Evolutionary conservation across 805 yeast species (phyloP).

Genomic region (Wickerhamomyces alni): DNA sequence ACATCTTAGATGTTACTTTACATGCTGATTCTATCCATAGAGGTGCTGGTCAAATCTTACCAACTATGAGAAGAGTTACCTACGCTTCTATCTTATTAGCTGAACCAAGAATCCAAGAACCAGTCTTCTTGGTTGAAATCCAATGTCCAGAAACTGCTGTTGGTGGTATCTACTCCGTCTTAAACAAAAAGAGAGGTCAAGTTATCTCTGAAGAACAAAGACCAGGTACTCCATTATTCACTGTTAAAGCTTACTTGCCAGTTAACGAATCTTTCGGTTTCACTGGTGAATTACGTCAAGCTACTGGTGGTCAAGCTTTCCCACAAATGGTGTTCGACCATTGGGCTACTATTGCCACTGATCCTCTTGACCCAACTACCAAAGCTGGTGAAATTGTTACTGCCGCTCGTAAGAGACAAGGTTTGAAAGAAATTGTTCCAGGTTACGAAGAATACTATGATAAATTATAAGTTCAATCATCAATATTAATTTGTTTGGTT

Average conservation of each 20-base stretch:
- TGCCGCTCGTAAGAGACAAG: slow-evolving; percentile 88
- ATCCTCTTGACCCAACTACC: slow-evolving; percentile 81
- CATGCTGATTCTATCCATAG: slow-evolving; percentile 99
- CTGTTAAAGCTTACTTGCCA: slow-evolving; percentile 99
- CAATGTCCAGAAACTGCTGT: slow-evolving; percentile 99
- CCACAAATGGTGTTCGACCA: slow-evolving; percentile 99
- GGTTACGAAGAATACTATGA: slow-evolving; percentile 99
- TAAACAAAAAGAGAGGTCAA: slow-evolving; percentile 99
- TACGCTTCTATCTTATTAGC: slow-evolving; percentile 98
- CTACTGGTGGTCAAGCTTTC: slow-evolving; percentile 99
- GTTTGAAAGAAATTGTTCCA: slow-evolving; percentile 96
- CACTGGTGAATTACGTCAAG: slow-evolving; percentile 99
- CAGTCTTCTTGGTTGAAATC: slow-evolving; percentile 97
- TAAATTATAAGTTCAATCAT: slow-evolving; percentile 49
- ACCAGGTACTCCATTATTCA: slow-evolving; percentile 99
- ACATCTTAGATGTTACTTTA: slow-evolving; percentile 97
- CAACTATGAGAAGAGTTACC: slow-evolving; percentile 99
- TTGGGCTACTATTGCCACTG: slow-evolving; percentile 89
- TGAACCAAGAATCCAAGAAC: slow-evolving; percentile 98
- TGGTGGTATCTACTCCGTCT: slow-evolving; percentile 99
- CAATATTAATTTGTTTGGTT: neutral
- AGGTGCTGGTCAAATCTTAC: slow-evolving; percentile 99
- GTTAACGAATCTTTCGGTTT: slow-evolving; percentile 99
- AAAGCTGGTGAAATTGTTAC: slow-evolving; percentile 62
- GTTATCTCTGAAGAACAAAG: slow-evolving; percentile 99